A percentile compares a stretch with the other conserved stretches of the same genome.
Evolutionary conservation across 805 yeast genomes (phyloP).

Genomic region (Lipomyces sp.): DNA sequence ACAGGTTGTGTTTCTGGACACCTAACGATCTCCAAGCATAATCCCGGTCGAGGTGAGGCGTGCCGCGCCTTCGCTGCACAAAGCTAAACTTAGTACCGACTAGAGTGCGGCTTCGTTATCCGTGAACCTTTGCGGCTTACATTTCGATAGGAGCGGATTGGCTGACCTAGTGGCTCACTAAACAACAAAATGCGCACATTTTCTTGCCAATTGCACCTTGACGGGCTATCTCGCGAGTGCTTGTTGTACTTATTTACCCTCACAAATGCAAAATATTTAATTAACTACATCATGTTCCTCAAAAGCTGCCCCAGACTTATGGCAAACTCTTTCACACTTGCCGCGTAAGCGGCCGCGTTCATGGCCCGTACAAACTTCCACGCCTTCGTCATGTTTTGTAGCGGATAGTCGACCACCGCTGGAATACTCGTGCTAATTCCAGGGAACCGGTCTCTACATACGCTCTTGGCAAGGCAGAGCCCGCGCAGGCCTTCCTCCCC

Average conservation of each 20-base stretch:
- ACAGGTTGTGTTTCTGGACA: too few relatives aligned
- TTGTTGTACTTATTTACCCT: neutral
- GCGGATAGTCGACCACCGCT: conserved; percentile 88
- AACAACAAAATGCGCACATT: too few relatives aligned
- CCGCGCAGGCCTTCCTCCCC: conserved; percentile 97
- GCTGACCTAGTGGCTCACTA: neutral
- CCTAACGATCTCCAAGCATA: too few relatives aligned
- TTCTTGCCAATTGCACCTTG: too few relatives aligned
- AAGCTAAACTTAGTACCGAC: too few relatives aligned
- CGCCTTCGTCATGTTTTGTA: conserved; percentile 75
- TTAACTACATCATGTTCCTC: conserved; percentile 14
- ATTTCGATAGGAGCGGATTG: neutral
- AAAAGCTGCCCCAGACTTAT: conserved; percentile 23
- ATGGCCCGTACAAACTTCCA: conserved; percentile 86
- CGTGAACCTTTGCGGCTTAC: too few relatives aligned
- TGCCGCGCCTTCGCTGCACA: too few relatives aligned
- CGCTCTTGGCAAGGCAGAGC: conserved; percentile 81
- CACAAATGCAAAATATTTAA: neutral
- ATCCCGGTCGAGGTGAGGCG: too few relatives aligned
- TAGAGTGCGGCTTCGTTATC: too few relatives aligned
- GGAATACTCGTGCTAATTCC: conserved; percentile 82
- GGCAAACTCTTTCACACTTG: conserved; percentile 68
- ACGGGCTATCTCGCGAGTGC: too few relatives aligned
- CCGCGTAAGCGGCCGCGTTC: conserved; percentile 77
- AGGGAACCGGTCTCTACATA: conserved; percentile 82